Evolutionary conservation across 1,284 basidiomycete species (phyloP), one percentile per base, ranked within the genome.

Genomic region (Apiotrichum sp.): DNA sequence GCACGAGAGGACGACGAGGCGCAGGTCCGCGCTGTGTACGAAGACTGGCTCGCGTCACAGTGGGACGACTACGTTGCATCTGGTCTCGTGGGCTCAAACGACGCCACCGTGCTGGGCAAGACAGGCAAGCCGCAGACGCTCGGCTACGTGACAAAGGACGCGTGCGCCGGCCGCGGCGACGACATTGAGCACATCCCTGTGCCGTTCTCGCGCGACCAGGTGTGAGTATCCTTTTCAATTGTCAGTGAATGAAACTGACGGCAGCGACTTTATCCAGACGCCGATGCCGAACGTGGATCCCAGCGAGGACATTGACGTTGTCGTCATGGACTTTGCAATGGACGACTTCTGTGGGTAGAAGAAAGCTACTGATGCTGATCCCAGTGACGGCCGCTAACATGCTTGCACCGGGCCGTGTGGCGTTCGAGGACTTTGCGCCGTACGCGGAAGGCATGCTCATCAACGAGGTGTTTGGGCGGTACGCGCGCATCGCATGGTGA

Each of bases 111-210:
- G 14, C 36, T 46, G 4, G 10, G n/a, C 38, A 44, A 29, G 38
- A n/a, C n/a, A n/a, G 65, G 62, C 41, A 57, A 58, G 54, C 58
- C 40, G 46, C 62, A 53, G 40, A 71, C 70, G 2, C 58, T 73
- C 55, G 74, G 74, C 16, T 74, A 71, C 47, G 73, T 75, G 7
- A 76, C 74, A 4, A 59, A 63, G 41, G 74, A 76, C 57, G 62
- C 56, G 13, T 76, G 74, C 58, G 64, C 58, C 6, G 69, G 68
- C 3, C 56, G 47, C 6, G 74, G 74, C 3, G 75, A 77, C 56
- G 75, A 77, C 59, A 70, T 74, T 39, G 67, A 70, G 53, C 75
- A 77, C 63, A 65, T 73, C 6, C 73, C 75, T 14, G 61, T 62
- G 38, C 61, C 61, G 13, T 53, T 51, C 53, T 59, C 58, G 14